Percentiles rank a stretch among this genome's conserved stretches.
Evolutionary conservation across 495 filamentous ascomycete genomes (phyloP).

Genomic region (Penicillium malachiteum): DNA sequence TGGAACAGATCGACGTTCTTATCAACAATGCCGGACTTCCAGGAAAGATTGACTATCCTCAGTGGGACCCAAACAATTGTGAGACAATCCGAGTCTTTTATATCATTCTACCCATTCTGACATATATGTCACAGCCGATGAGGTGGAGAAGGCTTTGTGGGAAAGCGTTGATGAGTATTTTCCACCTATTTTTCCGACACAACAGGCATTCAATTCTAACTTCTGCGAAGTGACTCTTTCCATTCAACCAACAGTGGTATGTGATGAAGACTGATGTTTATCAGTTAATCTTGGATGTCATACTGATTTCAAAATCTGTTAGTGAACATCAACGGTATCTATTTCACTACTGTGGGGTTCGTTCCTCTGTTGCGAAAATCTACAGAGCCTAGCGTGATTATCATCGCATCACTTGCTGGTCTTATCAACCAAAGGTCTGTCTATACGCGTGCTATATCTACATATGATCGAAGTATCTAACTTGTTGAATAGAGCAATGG

Average conservation of each 20-base stretch:
- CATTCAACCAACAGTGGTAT: background rate
- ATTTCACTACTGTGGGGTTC: conserved; percentile 10
- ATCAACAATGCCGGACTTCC: conserved; percentile 20
- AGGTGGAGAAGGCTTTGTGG: conserved; percentile 20
- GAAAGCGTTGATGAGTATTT: conserved; percentile 18
- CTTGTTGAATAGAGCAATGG: conserved; percentile 9
- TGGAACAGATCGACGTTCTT: conserved; percentile 9
- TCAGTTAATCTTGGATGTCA: background rate
- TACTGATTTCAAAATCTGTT: background rate
- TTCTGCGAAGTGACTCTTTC: background rate
- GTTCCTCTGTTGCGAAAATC: conserved; percentile 9
- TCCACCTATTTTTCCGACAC: no score
- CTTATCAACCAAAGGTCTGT: conserved; percentile 11
- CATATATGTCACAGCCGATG: conserved; percentile 7
- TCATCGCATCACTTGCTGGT: conserved; percentile 14
- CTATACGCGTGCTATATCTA: background rate
- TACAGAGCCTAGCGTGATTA: conserved; percentile 9
- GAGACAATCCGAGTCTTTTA: background rate
- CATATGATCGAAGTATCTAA: no score
- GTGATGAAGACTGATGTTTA: background rate
- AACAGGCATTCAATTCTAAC: background rate
- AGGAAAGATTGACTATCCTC: conserved; percentile 7
- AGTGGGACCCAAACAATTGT: conserved; percentile 16
- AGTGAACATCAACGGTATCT: conserved; percentile 13
- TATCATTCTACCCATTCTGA: no score